Evolutionary conservation across 164 flowering plant species (phyloP).

Genomic region (Kingdonia uniflora): DNA sequence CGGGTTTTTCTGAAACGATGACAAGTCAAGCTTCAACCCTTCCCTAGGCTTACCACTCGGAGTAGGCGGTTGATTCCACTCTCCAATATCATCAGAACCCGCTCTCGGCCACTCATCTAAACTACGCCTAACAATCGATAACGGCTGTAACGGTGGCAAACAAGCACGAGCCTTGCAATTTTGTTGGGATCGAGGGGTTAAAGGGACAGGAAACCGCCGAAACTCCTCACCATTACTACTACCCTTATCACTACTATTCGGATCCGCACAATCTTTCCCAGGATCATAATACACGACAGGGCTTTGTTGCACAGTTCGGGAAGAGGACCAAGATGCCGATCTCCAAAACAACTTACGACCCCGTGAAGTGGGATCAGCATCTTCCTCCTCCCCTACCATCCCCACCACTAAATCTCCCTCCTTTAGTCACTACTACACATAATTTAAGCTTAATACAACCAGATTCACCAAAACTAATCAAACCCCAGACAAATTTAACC

Average conservation of each 20-base stretch:
- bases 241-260: not conserved
- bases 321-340: constrained; percentile 80
- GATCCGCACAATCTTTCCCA: constrained; percentile 28
- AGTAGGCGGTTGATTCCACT: constrained; percentile 76
- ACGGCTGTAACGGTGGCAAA: constrained; percentile 80
- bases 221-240: constrained; percentile 15
- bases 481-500: too few species aligned
- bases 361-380: constrained; percentile 28
- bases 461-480: too few species aligned
- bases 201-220: constrained; percentile 49
- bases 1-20: constrained; percentile 40
- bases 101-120: constrained; percentile 93
- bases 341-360: constrained; percentile 53
- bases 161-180: constrained; percentile 51
- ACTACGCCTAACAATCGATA: constrained; percentile 67
- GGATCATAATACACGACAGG: constrained; percentile 23
- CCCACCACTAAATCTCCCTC: constrained; percentile 14
- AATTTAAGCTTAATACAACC: too few species aligned
- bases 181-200: constrained; percentile 69
- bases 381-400: constrained; percentile 68
- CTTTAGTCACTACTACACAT: too few species aligned
- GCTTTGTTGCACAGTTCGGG: constrained; percentile 30
- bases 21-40: constrained; percentile 75
- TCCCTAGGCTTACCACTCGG: constrained; percentile 60
- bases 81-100: constrained; percentile 85